phyloP scores from a whole-genome alignment of 805 yeast species.

The Zygotorulaspora florentina region DNA sequence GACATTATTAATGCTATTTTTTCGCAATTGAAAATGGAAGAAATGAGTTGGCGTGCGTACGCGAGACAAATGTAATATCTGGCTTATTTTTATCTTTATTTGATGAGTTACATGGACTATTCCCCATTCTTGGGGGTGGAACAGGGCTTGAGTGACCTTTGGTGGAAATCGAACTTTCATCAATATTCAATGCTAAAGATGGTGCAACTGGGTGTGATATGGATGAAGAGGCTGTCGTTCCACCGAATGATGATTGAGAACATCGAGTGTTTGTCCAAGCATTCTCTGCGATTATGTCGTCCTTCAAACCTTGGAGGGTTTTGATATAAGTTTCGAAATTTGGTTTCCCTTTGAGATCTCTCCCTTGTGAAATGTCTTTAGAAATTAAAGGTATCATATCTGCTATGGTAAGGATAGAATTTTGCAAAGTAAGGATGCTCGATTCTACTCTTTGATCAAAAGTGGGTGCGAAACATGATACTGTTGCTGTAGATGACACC shows the following conservation, averaged over 20 bases:
- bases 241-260: slow-evolving; percentile 4
- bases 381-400: slow-evolving; percentile 8
- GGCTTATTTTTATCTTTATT: not conserved
- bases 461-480: not conserved
- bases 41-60: not conserved
- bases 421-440: slow-evolving; percentile 5
- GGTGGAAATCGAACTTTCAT: not conserved
- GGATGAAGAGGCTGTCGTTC: slow-evolving; percentile 2
- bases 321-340: slow-evolving; percentile 1
- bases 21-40: not conserved
- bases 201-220: not conserved
- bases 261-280: not conserved
- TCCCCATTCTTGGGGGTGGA: not conserved
- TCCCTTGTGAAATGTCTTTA: not conserved
- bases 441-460: slow-evolving; percentile 8
- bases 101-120: not conserved
- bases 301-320: slow-evolving; percentile 4
- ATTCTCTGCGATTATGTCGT: slow-evolving; percentile 7
- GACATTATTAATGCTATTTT: not conserved
- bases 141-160: not conserved
- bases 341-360: not conserved
- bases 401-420: slow-evolving; percentile 6
- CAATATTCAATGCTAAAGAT: not conserved
- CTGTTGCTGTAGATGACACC: slow-evolving; percentile 6
- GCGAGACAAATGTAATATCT: not conserved